Conservation (phyloP, 371 early-diverging fungal genomes). For the Circinella umbellata region DNA sequence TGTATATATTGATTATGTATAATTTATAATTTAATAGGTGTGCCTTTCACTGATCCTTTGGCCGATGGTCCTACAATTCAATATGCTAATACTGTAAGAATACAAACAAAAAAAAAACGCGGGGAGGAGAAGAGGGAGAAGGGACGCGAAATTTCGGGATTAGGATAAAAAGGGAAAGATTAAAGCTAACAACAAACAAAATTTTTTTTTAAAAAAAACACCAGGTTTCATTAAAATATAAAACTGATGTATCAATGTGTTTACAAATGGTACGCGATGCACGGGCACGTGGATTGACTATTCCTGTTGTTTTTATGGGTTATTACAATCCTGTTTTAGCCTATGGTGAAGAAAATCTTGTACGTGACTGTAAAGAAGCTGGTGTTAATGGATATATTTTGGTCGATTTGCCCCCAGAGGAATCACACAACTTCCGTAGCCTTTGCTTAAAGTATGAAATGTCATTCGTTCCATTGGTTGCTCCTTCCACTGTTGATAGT, state of each 20-base stretch:
- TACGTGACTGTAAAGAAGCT: conserved; percentile 79
- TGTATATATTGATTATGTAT: too few species aligned
- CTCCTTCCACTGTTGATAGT: conserved; percentile 88
- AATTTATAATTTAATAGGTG: conserved; percentile 48
- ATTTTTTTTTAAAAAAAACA: not conserved
- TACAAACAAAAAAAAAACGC: not conserved
- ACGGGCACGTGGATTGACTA: conserved; percentile 80
- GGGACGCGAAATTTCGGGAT: not conserved
- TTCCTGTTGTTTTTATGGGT: conserved; percentile 96
- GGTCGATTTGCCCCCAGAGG: conserved; percentile 97
- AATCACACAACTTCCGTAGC: conserved; percentile 83
- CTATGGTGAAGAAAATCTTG: conserved; percentile 88
- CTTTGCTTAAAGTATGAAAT: conserved; percentile 76
- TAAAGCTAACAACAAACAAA: not conserved
- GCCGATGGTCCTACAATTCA: conserved; percentile 98
- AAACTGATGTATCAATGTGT: conserved; percentile 80
- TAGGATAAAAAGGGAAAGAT: not conserved
- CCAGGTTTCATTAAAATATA: conserved; percentile 78
- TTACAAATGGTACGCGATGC: conserved; percentile 83
- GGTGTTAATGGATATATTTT: conserved; percentile 97
- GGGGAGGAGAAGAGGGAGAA: not conserved
- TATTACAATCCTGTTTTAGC: conserved; percentile 96
- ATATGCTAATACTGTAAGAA: conserved; percentile 80
- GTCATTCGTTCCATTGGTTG: conserved; percentile 93
- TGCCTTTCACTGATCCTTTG: conserved; percentile 98